A percentile compares a stretch with the other conserved stretches of the same genome.
These are phyloP conservation scores for Candida hungchunana DNA, from an alignment of 805 yeast species.

Conservation along the genomic window DNA sequence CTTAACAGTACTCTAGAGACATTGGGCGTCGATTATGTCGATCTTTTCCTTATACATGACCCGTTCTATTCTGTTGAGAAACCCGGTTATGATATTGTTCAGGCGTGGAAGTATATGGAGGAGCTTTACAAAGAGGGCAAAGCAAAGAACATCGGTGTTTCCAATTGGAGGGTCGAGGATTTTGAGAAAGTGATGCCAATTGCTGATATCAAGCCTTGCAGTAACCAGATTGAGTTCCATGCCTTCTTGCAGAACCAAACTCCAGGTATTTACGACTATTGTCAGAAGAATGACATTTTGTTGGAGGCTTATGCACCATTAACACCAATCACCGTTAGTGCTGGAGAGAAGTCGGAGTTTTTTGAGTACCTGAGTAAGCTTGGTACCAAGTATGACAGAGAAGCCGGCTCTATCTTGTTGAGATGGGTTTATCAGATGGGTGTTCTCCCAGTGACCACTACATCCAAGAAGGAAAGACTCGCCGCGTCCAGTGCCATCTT, in stretches of 20 bases:
- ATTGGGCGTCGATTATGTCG: slow-evolving; percentile 70
- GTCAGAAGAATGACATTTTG: slow-evolving; percentile 9
- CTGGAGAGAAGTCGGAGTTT: slow-evolving; percentile 26
- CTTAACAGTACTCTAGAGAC: slow-evolving; percentile 55
- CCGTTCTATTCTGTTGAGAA: slow-evolving; percentile 56
- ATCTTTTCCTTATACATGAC: slow-evolving; percentile 78
- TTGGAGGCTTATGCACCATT: slow-evolving; percentile 18
- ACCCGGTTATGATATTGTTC: slow-evolving; percentile 9
- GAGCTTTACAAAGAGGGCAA: slow-evolving; percentile 11
- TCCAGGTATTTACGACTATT: slow-evolving; percentile 14
- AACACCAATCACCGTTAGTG: slow-evolving; percentile 51
- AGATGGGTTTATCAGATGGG: slow-evolving; percentile 65
- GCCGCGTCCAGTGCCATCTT: slow-evolving; percentile 46
- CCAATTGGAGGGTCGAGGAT: slow-evolving; percentile 15
- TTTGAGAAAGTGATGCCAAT: slow-evolving; percentile 8
- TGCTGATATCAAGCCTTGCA: slow-evolving; percentile 12
- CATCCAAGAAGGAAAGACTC: slow-evolving; percentile 53
- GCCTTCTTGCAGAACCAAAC: slow-evolving; percentile 44
- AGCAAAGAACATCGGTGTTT: slow-evolving; percentile 17
- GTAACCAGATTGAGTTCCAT: slow-evolving; percentile 16
- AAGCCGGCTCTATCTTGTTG: slow-evolving; percentile 56
- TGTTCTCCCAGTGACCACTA: slow-evolving; percentile 69
- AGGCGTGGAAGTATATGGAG: slow-evolving; percentile 20
- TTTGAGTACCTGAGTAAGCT: slow-evolving; percentile 23
- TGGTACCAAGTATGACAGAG: slow-evolving; percentile 48